Base-by-base conservation (phyloP, 495 filamentous ascomycete species). In the Penicillium crystallinum region DNA sequence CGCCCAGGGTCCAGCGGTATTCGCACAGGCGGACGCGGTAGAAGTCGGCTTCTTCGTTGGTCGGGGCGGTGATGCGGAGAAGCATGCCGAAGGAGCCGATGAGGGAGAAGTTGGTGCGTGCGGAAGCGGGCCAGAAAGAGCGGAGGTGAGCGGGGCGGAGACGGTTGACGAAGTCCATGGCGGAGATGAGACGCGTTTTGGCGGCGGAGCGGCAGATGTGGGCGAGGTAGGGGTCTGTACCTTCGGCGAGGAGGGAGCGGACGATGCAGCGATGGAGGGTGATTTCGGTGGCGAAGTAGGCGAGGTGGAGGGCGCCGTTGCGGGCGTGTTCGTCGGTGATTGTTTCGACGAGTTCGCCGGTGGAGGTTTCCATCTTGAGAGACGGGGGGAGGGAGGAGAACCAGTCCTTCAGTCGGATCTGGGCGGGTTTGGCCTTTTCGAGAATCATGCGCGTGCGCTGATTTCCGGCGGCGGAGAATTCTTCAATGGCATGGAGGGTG, bases 201-300 rank as follows among this genome's bases (percentile, higher is more conserved):
- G 81, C 80, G 18, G 93, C 93, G 21, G 86, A 91, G 46, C 93
- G 93, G 71, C 91, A 97, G 62, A 97, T 96, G 73, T 96, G 90
- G 15, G 91, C 81, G 40, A 96, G 82, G 65, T 77, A 77, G 10
- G 70, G 66, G 56, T 80, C 77, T 18, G 71, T 66, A 40, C 74
- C 66, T 17, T 69, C 63, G 2, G 67, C 58, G 19, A 67, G 62
- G 22, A 84, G 66, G 8, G 74, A 78, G 18, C 79, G 76, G 38
- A 85, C 73, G 50, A 85, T 81, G 59, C 73, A 80, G 25, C 81
- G 76, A 63, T 82, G 81, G 5, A 85, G 72, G 35, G 81, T 82
- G 54, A 83, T 82, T 64, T 82, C 80, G 9, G 78, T 80, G 29
- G 81, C 77, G 44, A 83, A 81, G 63, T 83, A 85, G 37, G 78